Evolutionary conservation across 2,329 filamentous ascomycete genomes (phyloP).

Genomic region (Scopulariopsis brevicaulis): DNA sequence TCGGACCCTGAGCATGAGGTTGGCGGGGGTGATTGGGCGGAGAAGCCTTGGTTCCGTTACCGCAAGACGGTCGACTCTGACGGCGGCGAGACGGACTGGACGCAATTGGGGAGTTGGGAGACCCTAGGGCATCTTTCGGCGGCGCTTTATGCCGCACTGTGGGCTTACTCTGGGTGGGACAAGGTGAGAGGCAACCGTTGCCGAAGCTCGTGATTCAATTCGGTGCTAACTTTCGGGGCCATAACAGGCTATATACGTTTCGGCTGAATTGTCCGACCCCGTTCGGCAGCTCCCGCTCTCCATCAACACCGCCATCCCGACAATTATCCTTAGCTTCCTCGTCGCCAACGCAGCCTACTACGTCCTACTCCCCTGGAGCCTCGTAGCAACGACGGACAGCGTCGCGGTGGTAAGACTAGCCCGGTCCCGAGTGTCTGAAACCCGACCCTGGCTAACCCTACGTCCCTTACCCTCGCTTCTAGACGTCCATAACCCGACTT

Average conservation of each 20-base stretch:
- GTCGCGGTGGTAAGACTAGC: conserved; percentile 43
- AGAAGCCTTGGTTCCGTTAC: conserved; percentile 41
- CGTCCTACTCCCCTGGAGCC: conserved; percentile 47
- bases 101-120: conserved; percentile 38
- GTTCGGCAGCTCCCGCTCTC: conserved; percentile 45
- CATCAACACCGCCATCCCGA: conserved; percentile 49
- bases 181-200: conserved; percentile 29
- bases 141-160: conserved; percentile 49
- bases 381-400: conserved; percentile 46
- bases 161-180: conserved; percentile 58
- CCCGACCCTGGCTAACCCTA: neutral
- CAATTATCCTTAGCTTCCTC: conserved; percentile 47
- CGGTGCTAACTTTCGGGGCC: neutral
- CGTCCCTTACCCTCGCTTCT: too few relatives aligned
- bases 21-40: conserved; percentile 38
- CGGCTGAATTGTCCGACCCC: conserved; percentile 38
- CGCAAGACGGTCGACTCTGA: conserved; percentile 37
- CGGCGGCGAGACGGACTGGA: conserved; percentile 36
- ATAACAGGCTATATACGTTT: conserved; percentile 39
- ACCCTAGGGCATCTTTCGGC: conserved; percentile 47
- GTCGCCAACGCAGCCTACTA: conserved; percentile 52
- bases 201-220: too few relatives aligned
- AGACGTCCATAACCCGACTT: conserved; percentile 44
- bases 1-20: conserved; percentile 21
- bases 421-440: neutral